A percentile compares a stretch with the other conserved stretches of the same genome.
Conservation (phyloP, 2,329 filamentous ascomycete species). For the Zopfia rhizophila region DNA sequence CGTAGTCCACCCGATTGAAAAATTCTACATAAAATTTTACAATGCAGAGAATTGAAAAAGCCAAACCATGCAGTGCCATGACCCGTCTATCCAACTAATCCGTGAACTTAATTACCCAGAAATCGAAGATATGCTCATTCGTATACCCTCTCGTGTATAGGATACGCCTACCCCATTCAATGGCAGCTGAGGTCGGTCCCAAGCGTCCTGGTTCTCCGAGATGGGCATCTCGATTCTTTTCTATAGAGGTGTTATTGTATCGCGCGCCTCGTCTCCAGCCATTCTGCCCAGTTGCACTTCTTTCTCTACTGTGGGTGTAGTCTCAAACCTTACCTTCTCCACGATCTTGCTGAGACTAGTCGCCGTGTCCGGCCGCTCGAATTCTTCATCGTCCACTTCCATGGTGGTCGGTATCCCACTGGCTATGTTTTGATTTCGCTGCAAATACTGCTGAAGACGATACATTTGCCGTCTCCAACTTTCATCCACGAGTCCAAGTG, state of each 20-base stretch:
- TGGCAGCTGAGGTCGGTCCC: slow-evolving; percentile 3
- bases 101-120: no score
- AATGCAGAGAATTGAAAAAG: no score
- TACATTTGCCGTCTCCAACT: slow-evolving; percentile 62
- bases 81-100: no score
- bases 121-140: no score
- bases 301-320: slow-evolving; percentile 56
- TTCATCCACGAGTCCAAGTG: slow-evolving; percentile 59
- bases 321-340: slow-evolving; percentile 58
- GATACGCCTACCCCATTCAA: no score
- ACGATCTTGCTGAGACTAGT: slow-evolving; percentile 54
- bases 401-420: slow-evolving; percentile 55
- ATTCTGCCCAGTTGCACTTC: slow-evolving; percentile 41
- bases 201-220: slow-evolving; percentile 23
- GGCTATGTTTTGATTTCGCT: slow-evolving; percentile 58
- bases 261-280: slow-evolving; percentile 22
- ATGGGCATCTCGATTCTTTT: slow-evolving; percentile 46
- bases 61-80: no score
- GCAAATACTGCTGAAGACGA: slow-evolving; percentile 58
- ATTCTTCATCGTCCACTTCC: slow-evolving; percentile 59
- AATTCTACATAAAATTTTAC: no score
- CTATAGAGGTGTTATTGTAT: slow-evolving; percentile 29
- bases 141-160: no score
- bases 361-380: slow-evolving; percentile 55
- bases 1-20: no score